Conservation (phyloP, 2,329 filamentous ascomycete genomes). For the Purpureocillium takamizusanense region DNA sequence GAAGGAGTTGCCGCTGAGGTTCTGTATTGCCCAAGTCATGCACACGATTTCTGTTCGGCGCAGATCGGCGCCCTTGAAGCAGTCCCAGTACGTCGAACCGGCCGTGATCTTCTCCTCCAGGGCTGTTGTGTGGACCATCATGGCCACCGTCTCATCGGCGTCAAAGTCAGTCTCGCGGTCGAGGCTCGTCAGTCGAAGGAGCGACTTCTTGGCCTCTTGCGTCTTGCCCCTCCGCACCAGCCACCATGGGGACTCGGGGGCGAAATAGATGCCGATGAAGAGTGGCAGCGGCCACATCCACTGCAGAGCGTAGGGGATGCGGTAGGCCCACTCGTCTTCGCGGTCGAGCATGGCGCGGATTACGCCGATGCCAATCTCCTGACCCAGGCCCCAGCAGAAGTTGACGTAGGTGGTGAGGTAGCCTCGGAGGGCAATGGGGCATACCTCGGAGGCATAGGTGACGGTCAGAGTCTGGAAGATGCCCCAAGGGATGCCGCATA, state of each 20-base stretch:
- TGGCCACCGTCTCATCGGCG: constrained; percentile 74
- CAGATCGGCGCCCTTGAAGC: constrained; percentile 70
- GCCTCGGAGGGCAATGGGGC: constrained; percentile 61
- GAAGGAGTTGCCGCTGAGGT: constrained; percentile 54
- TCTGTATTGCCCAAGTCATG: constrained; percentile 56
- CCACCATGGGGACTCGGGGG: constrained; percentile 68
- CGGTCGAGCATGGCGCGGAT: constrained; percentile 59
- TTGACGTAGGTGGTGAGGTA: constrained; percentile 69
- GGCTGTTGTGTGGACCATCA: constrained; percentile 87
- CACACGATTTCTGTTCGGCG: constrained; percentile 67
- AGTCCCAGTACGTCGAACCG: constrained; percentile 70
- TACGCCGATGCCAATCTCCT: constrained; percentile 65
- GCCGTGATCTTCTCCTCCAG: constrained; percentile 67
- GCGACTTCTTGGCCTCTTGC: constrained; percentile 56
- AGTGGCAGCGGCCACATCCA: constrained; percentile 71
- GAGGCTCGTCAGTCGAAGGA: constrained; percentile 55
- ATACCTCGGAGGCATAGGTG: constrained; percentile 64
- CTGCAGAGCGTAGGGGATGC: constrained; percentile 63
- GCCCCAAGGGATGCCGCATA: constrained; percentile 56
- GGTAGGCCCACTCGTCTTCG: constrained; percentile 59
- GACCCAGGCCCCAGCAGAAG: constrained; percentile 70
- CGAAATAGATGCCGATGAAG: constrained; percentile 56
- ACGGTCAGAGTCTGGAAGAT: constrained; percentile 50
- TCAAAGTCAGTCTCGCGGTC: constrained; percentile 63
- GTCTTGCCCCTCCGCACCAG: constrained; percentile 58